Evolutionary conservation across 2,329 filamentous ascomycete species (phyloP).

Genomic region (Colletotrichum costaricense): DNA sequence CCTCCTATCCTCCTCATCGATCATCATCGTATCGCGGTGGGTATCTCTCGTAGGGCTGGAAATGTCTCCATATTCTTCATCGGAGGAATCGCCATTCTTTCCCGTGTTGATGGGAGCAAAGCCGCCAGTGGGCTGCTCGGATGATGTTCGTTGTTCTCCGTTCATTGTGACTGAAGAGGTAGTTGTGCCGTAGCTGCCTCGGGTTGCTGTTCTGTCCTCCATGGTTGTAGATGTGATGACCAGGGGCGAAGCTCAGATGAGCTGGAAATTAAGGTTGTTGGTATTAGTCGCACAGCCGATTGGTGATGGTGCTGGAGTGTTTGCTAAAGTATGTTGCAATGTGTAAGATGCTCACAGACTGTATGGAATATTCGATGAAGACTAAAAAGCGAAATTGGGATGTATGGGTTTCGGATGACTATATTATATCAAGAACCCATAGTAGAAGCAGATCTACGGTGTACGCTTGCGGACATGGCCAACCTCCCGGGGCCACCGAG

Average conservation of each 20-base stretch:
- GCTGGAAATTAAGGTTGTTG: not conserved
- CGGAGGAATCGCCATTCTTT: conserved; percentile 20
- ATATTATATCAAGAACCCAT: conserved; percentile 18
- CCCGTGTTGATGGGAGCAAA: conserved; percentile 27
- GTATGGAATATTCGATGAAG: not conserved
- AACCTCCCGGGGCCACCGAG: conserved; percentile 13
- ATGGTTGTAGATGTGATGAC: not conserved
- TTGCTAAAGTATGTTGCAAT: not conserved
- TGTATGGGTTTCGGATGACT: not conserved
- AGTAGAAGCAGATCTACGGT: not conserved
- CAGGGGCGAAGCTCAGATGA: conserved; percentile 12
- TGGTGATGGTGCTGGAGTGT: not conserved
- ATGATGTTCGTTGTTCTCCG: not conserved
- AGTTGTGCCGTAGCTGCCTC: conserved; percentile 7
- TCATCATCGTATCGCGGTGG: conserved; percentile 29
- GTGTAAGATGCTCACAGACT: not conserved
- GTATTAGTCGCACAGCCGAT: not conserved
- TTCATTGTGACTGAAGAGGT: conserved; percentile 23
- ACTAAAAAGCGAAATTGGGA: not conserved
- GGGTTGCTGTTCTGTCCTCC: conserved; percentile 8
- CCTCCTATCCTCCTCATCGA: conserved; percentile 47
- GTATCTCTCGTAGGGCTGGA: conserved; percentile 16
- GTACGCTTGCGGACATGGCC: conserved; percentile 16
- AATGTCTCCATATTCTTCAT: not conserved
- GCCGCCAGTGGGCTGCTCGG: conserved; percentile 4